phyloP scores from a whole-genome alignment of 2,329 filamentous ascomycete genomes.

The Stromatinia cepivora region DNA sequence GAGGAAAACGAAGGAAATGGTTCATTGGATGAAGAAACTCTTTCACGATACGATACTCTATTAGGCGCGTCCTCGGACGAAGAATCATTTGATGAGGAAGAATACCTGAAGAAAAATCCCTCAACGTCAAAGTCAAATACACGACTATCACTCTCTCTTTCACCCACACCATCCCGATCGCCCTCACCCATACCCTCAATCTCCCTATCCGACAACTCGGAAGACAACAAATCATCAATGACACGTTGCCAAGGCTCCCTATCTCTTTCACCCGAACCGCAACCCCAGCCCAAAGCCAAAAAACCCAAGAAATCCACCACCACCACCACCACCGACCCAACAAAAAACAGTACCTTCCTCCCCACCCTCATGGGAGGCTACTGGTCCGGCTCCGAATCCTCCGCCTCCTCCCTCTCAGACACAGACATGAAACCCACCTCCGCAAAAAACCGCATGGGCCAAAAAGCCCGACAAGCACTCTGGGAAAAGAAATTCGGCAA shows the following conservation, averaged over 20 bases:
- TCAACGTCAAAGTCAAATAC: slow-evolving; percentile 19
- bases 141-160: slow-evolving; percentile 32
- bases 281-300: slow-evolving; percentile 28
- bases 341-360: slow-evolving; percentile 59
- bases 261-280: slow-evolving; percentile 23
- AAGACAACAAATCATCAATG: slow-evolving; percentile 18
- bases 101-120: slow-evolving; percentile 27
- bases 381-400: slow-evolving; percentile 70
- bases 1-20: slow-evolving; percentile 29
- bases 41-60: slow-evolving; percentile 38
- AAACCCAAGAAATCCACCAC: slow-evolving; percentile 29
- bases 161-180: slow-evolving; percentile 30
- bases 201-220: slow-evolving; percentile 19
- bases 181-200: slow-evolving; percentile 19
- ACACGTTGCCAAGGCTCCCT: slow-evolving; percentile 9
- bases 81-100: slow-evolving; percentile 36
- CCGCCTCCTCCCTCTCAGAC: slow-evolving; percentile 64
- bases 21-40: slow-evolving; percentile 34
- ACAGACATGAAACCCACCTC: slow-evolving; percentile 52
- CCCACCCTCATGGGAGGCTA: slow-evolving; percentile 79
- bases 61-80: slow-evolving; percentile 40
- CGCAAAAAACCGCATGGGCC: slow-evolving; percentile 77
- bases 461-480: slow-evolving; percentile 74
- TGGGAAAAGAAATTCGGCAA: slow-evolving; percentile 79
- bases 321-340: slow-evolving; percentile 22